Conservation (phyloP, 305 asterid species). For the Fraxinus baroniana region DNA sequence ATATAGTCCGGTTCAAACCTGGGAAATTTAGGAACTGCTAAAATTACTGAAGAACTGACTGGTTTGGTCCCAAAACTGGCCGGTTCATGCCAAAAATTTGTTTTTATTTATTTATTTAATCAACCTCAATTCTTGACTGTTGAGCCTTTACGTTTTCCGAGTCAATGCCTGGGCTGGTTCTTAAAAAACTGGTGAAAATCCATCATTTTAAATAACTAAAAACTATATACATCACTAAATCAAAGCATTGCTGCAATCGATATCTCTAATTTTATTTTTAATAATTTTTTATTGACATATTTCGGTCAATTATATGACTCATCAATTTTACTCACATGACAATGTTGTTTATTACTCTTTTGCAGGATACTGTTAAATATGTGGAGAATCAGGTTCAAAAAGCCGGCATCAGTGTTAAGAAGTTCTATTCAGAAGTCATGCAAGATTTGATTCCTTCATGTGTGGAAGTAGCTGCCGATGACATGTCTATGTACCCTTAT, state of each 20-base stretch:
- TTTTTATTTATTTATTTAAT: not conserved
- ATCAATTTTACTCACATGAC: not conserved
- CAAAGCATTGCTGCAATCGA: not conserved
- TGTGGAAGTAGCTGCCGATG: conserved; percentile 49
- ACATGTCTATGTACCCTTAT: conserved; percentile 46
- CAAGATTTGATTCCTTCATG: conserved; percentile 61
- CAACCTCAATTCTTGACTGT: not conserved
- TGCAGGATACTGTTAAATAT: conserved; percentile 74
- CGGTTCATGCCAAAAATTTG: not conserved
- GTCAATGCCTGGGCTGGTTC: not conserved
- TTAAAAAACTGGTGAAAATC: not conserved
- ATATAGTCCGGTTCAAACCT: not conserved
- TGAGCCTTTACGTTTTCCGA: not conserved
- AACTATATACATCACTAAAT: not conserved
- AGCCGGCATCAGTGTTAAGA: conserved; percentile 67
- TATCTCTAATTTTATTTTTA: not conserved
- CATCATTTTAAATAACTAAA: not conserved
- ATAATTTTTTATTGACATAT: not conserved
- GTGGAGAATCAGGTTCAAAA: conserved; percentile 77
- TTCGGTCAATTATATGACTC: not conserved
- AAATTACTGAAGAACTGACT: not conserved
- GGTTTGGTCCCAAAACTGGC: not conserved
- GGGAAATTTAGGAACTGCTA: not conserved
- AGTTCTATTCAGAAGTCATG: conserved; percentile 74
- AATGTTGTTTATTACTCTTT: not conserved